Evolutionary conservation across 495 filamentous ascomycete species (phyloP), one percentile per base, ranked within the genome.

Genomic region (Glonium stellatum): DNA sequence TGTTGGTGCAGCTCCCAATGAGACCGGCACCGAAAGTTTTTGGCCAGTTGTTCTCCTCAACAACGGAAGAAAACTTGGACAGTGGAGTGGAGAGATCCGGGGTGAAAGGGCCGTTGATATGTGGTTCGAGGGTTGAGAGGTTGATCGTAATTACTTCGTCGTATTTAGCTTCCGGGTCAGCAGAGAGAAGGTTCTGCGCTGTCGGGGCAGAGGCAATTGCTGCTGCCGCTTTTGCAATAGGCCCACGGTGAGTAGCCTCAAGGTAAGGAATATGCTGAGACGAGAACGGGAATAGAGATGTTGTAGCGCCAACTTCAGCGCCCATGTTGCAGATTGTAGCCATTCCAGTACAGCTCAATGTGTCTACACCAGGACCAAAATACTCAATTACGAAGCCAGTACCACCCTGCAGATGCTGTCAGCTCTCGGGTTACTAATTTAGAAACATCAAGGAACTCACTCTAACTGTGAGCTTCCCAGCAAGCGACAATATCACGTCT

Each of bases 1-100:
- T 95, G 79, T 98, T 98, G 13, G 93, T 98, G 77, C 93, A 98
- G 77, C 90, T 95, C 47, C 93, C 93, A 67, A 98, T 98, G 27
- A 98, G 80, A 58, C 92, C 90, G 8, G 93, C 92, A 6, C 88
- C 90, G 60, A 98, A 87, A 47, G 85, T 88, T 70, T 87, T 82
- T 6, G 93, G 93, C 93, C 93, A 98, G 35, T 87, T 75, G 72
- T 97, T 87, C 68, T 86, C 79, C 69, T 86, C 79, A 5, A 95
- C 90, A 1, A 86, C 85, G 49, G 90, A 80, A 65, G 88, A 86
- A 71, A 98, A 98, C 65, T 84, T 76, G 31, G 92, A 96, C 35
- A 98, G 71, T 3, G 93, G 93, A 0, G 90, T 96, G 1, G 93
- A 95, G 46, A 97, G 76, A 69, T 98, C 93, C 2, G 93, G 93